Evolutionary conservation across 108 stramenopile genomes (phyloP), one percentile per base, ranked within the genome.

Genomic region (Chaetoceros tenuissimus): DNA sequence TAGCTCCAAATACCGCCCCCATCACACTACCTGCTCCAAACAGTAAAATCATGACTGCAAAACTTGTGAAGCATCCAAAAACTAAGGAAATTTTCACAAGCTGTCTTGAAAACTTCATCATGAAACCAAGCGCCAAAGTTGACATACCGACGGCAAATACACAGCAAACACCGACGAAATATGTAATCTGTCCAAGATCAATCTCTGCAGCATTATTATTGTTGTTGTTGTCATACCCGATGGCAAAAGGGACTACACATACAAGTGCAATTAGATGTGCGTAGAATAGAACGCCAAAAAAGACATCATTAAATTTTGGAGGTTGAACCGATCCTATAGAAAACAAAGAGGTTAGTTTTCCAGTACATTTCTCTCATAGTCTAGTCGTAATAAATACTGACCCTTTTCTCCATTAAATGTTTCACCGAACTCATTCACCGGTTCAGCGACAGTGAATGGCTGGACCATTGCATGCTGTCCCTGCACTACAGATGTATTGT

Each of bases 41-140:
- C 17, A 66, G 67, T 1, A 62, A 0, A 2, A 84, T 24, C 2
- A 63, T 67, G 24, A 81, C 56, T 17, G 67, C 50, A 0, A 64
- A 28, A 31, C 72, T 68, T n/a, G 68, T 24, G 5, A 45, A 31
- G 0, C 82, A 49, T 49, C 67, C 66, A 57, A 83, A 77, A 22
- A 83, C 40, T 8, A 91, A 67, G 1, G 79, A 71, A 8, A 72
- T 52, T 48, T 91, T 82, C 57, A 91, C 77, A 28, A 87, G 60
- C 25, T 55, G 25, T 31, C 66, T 68, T 26, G 83, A 78, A 57
- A 69, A 77, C 18, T 57, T 31, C 57, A 82, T 76, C 89, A 91
- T 91, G 54, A 84, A 43, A 24, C 46, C n/a, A 20, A 90, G 67
- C 22, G 84, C 60, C 17, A 77, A 21, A 3, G 71, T 52, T 5